Conservation (phyloP, 257 asterid species). For the Fraxinus quadrangulata region DNA sequence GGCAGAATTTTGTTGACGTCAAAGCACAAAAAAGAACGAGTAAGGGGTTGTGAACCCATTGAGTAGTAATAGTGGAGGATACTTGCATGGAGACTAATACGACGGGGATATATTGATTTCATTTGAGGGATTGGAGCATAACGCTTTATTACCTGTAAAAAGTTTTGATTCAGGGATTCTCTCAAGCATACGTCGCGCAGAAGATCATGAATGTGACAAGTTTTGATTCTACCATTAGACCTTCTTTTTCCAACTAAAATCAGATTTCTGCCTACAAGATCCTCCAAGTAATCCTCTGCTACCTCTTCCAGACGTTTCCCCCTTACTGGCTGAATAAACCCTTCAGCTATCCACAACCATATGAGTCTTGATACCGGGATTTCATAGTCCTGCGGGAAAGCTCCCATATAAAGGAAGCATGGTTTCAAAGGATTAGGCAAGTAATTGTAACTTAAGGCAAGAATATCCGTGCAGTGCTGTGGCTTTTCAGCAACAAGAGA, state of each 20-base stretch:
- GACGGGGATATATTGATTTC: conserved; percentile 3
- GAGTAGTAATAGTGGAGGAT: conserved; percentile 16
- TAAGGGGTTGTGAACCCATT: not conserved
- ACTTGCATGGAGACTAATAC: conserved; percentile 12
- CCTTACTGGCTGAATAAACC: conserved; percentile 7
- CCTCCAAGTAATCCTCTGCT: conserved; percentile 23
- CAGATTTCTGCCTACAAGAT: conserved; percentile 28
- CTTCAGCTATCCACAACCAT: conserved; percentile 24
- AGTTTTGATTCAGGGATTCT: conserved; percentile 19
- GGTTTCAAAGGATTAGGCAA: conserved; percentile 20
- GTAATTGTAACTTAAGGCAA: conserved; percentile 25
- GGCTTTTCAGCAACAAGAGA: conserved; percentile 9
- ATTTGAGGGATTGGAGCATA: not conserved
- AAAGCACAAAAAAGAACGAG: conserved; percentile 16
- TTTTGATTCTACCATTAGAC: conserved; percentile 22
- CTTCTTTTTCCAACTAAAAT: conserved; percentile 13
- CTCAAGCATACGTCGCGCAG: conserved; percentile 14
- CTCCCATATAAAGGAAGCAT: conserved; percentile 26
- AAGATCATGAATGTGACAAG: conserved; percentile 20
- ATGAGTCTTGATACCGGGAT: conserved; percentile 18
- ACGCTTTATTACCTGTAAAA: conserved; percentile 8
- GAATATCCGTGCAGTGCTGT: not conserved
- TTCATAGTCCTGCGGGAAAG: conserved; percentile 21
- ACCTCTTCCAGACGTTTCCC: conserved; percentile 14
- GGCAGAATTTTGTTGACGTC: conserved; percentile 9